phyloP scores from a whole-genome alignment of 192 early-diverging fungal species.

The Podila clonocystis region DNA sequence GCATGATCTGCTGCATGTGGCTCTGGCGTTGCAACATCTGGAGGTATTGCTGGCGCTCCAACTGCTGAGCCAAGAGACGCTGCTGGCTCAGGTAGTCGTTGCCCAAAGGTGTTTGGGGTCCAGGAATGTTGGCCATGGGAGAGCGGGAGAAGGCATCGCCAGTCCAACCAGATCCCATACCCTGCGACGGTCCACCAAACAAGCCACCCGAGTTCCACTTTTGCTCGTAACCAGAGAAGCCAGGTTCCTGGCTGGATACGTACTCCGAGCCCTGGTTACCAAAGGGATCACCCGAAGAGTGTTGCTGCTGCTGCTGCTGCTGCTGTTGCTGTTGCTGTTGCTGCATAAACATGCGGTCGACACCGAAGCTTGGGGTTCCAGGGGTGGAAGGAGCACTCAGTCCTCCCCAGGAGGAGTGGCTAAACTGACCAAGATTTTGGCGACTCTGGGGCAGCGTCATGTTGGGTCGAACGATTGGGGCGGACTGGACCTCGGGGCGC shows the following conservation, averaged over 20 bases:
- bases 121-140: constrained; percentile 18
- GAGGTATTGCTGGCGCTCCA: constrained; percentile 53
- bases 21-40: constrained; percentile 38
- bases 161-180: constrained; percentile 16
- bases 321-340: constrained; percentile 35
- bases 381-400: constrained; percentile 46
- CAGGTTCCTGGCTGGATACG: constrained; percentile 8
- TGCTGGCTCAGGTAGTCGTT: constrained; percentile 35
- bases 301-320: constrained; percentile 17
- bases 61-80: constrained; percentile 44
- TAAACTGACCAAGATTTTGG: constrained; percentile 14
- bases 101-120: constrained; percentile 30
- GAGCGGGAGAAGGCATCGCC: constrained; percentile 36
- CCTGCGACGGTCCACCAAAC: background rate
- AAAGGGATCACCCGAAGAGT: constrained; percentile 37
- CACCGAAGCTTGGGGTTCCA: constrained; percentile 34
- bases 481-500: constrained; percentile 23
- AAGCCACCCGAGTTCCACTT: constrained; percentile 20
- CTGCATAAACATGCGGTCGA: constrained; percentile 39
- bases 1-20: constrained; percentile 49
- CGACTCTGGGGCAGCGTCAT: constrained; percentile 25
- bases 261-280: constrained; percentile 32
- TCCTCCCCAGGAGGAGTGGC: constrained; percentile 24
- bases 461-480: constrained; percentile 22
- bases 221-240: constrained; percentile 15